Conservation (phyloP, 2,329 filamentous ascomycete species). For the Teratosphaeria pseudoeucalypti region DNA sequence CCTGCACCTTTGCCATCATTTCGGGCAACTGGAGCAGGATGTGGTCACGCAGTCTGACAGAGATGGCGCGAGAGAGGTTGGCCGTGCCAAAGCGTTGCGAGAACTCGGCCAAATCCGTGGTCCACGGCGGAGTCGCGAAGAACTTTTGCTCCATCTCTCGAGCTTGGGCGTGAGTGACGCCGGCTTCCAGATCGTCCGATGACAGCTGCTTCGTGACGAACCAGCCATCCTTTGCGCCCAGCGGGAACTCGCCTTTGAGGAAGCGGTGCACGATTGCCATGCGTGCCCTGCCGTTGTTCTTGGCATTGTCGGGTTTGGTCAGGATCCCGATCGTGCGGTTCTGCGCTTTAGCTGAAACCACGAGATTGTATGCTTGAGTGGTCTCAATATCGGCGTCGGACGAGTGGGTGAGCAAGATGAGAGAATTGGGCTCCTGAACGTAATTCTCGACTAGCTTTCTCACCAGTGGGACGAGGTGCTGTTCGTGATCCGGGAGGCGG, state of each 20-base stretch:
- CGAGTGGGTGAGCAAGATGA: conserved; percentile 56
- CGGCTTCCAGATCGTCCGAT: conserved; percentile 23
- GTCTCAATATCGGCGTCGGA: conserved; percentile 73
- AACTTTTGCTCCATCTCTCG: conserved; percentile 40
- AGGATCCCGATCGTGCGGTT: conserved; percentile 48
- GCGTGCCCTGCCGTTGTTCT: conserved; percentile 26
- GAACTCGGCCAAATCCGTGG: conserved; percentile 28
- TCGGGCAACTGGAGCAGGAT: conserved; percentile 32
- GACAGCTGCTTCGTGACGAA: conserved; percentile 61
- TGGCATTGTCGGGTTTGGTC: conserved; percentile 71
- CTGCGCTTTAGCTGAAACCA: conserved; percentile 34
- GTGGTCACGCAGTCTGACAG: conserved; percentile 37
- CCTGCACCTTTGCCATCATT: conserved; percentile 35
- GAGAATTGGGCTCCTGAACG: conserved; percentile 56
- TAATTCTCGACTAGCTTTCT: conserved; percentile 59
- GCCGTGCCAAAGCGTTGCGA: conserved; percentile 41
- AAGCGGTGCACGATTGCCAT: conserved; percentile 8
- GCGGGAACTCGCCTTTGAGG: conserved; percentile 46
- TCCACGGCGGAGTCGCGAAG: conserved; percentile 42
- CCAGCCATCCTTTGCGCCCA: conserved; percentile 56
- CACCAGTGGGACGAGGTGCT: conserved; percentile 62
- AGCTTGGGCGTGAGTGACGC: conserved; percentile 37
- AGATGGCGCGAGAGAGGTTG: conserved; percentile 41
- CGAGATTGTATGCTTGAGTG: conserved; percentile 58
- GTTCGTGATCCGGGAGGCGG: conserved; percentile 53